Percentiles rank a stretch among this genome's conserved stretches.
Conservation (phyloP, 1,284 basidiomycete genomes). For the Gomphus bonarii region DNA sequence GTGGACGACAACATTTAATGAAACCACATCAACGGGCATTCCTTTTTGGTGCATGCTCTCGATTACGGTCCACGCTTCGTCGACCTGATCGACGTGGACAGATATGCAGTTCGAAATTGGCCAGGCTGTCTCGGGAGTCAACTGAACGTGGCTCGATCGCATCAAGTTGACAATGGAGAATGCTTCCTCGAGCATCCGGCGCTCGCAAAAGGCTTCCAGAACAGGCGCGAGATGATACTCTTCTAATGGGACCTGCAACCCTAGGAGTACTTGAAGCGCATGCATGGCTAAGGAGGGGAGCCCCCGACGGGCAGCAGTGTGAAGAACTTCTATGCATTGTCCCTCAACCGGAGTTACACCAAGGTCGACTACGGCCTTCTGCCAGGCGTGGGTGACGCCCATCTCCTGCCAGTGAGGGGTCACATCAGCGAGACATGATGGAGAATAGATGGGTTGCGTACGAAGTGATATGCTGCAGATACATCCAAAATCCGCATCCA, state of each 20-base stretch:
- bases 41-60: slow-evolving; percentile 49
- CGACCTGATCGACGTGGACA: slow-evolving; percentile 42
- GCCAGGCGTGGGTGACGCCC: slow-evolving; percentile 58
- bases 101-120: slow-evolving; percentile 44
- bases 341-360: slow-evolving; percentile 64
- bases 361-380: slow-evolving; percentile 40
- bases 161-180: slow-evolving; percentile 45
- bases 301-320: slow-evolving; percentile 63
- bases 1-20: slow-evolving; percentile 56
- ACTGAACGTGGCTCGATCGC: slow-evolving; percentile 36
- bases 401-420: slow-evolving; percentile 36
- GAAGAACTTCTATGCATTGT: slow-evolving; percentile 54
- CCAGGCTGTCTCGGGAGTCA: slow-evolving; percentile 34
- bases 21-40: slow-evolving; percentile 41
- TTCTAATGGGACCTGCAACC: slow-evolving; percentile 36
- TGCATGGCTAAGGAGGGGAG: slow-evolving; percentile 57
- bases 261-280: slow-evolving; percentile 45
- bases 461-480: slow-evolving; percentile 49
- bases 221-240: slow-evolving; percentile 67
- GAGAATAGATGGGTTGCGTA: slow-evolving; percentile 25
- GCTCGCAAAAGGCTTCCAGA: slow-evolving; percentile 50
- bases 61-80: slow-evolving; percentile 54
- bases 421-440: slow-evolving; percentile 11
- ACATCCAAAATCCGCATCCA: slow-evolving; percentile 54
- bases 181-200: slow-evolving; percentile 45